phyloP scores from a whole-genome alignment of 805 yeast genomes.

The Saturnispora saitoi region DNA sequence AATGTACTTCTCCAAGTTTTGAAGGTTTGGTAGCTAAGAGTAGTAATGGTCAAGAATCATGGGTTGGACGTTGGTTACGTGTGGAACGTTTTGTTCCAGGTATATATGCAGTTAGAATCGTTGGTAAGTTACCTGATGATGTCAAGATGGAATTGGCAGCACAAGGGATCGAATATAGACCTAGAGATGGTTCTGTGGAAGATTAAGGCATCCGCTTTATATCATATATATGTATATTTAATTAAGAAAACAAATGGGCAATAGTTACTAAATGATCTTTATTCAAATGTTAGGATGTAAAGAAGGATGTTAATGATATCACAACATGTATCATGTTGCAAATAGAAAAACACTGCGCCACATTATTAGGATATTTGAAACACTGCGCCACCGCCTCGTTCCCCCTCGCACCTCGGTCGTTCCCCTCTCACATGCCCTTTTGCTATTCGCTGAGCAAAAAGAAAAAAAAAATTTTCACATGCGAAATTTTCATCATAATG shows the following conservation, averaged over 20 bases:
- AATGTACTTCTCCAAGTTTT: constrained; percentile 92
- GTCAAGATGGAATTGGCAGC: constrained; percentile 62
- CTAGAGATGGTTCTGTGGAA: constrained; percentile 79
- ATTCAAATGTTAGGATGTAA: too few relatives aligned
- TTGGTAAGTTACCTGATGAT: constrained; percentile 86
- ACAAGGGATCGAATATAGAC: constrained; percentile 78
- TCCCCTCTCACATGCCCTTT: background rate
- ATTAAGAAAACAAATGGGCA: background rate
- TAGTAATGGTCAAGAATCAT: constrained; percentile 63
- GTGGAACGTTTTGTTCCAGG: constrained; percentile 86
- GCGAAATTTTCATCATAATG: background rate
- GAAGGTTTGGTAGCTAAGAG: constrained; percentile 92
- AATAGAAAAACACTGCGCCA: background rate
- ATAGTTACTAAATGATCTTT: background rate
- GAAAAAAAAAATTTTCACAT: constrained; percentile 6
- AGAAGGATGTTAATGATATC: too few relatives aligned
- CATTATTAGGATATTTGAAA: background rate
- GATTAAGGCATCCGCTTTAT: constrained; percentile 15
- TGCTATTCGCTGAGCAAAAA: background rate
- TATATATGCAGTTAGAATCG: constrained; percentile 85
- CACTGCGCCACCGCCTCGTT: background rate
- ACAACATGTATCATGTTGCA: too few relatives aligned
- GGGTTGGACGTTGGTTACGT: constrained; percentile 97
- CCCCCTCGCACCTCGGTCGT: background rate
- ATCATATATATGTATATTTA: background rate